Percentiles rank a stretch among this genome's conserved stretches.
Evolutionary conservation across 2,329 filamentous ascomycete species (phyloP).

Genomic region (Stemphylium beticola): DNA sequence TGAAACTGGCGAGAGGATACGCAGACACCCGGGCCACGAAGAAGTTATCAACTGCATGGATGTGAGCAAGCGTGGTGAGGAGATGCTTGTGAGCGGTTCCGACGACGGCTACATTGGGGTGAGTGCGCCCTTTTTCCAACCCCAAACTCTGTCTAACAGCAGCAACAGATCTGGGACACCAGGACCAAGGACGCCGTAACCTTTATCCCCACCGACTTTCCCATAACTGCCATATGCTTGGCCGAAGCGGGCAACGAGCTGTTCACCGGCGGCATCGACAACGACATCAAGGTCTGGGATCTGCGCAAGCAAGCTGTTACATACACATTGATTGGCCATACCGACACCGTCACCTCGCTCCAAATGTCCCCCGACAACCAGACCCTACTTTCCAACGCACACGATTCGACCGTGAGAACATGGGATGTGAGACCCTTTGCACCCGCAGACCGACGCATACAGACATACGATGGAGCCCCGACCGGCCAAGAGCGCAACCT

Average conservation of each 20-base stretch:
- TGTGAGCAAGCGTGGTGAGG: slow-evolving; percentile 86
- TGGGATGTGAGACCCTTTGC: slow-evolving; percentile 98
- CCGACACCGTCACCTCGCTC: slow-evolving; percentile 89
- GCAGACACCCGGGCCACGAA: slow-evolving; percentile 89
- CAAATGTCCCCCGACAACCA: slow-evolving; percentile 93
- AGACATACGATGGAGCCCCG: slow-evolving; percentile 90
- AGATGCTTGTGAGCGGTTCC: slow-evolving; percentile 86
- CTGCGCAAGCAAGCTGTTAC: slow-evolving; percentile 87
- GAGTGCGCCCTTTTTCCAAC: slow-evolving; percentile 19
- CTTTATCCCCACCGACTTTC: slow-evolving; percentile 89
- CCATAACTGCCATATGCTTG: slow-evolving; percentile 89
- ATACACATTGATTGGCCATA: slow-evolving; percentile 88
- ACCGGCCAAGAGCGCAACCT: slow-evolving; percentile 90
- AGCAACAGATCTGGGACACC: slow-evolving; percentile 81
- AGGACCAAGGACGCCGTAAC: slow-evolving; percentile 86
- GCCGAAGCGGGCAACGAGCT: slow-evolving; percentile 94
- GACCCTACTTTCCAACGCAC: slow-evolving; percentile 85
- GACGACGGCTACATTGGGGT: slow-evolving; percentile 89
- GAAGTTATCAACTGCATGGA: slow-evolving; percentile 95
- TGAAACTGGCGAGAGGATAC: slow-evolving; percentile 88
- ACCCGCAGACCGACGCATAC: slow-evolving; percentile 81
- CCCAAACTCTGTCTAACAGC: slow-evolving; percentile 20
- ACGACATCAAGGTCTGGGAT: slow-evolving; percentile 97
- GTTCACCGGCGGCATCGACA: slow-evolving; percentile 93
- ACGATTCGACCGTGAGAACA: slow-evolving; percentile 91